Conservation (phyloP, 257 asterid genomes). For the Nyctanthes arbortristis region DNA sequence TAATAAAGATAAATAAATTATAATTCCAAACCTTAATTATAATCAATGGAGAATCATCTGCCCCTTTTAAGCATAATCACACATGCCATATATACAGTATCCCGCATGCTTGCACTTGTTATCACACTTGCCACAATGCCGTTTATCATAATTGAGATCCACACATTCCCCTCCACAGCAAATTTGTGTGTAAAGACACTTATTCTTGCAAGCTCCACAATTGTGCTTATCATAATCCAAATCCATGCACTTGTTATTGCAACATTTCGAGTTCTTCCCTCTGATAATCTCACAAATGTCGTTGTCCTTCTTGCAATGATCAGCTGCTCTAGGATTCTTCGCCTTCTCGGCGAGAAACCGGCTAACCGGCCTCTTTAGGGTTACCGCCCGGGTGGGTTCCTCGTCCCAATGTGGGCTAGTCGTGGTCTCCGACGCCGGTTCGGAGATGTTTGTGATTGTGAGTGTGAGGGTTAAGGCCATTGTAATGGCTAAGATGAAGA, state of each 20-base stretch:
- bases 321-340: constrained; percentile 58
- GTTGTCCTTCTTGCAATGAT: constrained; percentile 53
- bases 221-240: constrained; percentile 42
- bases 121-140: constrained; percentile 59
- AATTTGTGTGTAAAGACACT: constrained; percentile 42
- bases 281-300: constrained; percentile 36
- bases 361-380: constrained; percentile 28
- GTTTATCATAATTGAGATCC: constrained; percentile 45
- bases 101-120: constrained; percentile 48
- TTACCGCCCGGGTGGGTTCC: background rate
- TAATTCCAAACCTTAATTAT: constrained; percentile 18
- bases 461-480: constrained; percentile 24
- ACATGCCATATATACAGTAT: constrained; percentile 56
- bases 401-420: background rate
- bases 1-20: background rate
- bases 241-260: constrained; percentile 65
- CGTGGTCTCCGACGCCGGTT: background rate
- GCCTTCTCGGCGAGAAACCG: constrained; percentile 49
- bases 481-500: constrained; percentile 24
- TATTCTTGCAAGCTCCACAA: constrained; percentile 68
- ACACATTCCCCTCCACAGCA: constrained; percentile 76
- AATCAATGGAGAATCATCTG: background rate
- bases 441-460: background rate
- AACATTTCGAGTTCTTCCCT: constrained; percentile 59
- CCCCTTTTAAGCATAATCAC: constrained; percentile 53